These are phyloP conservation scores for Phalaenopsis aphrodite DNA, from an alignment of 106 monocot genomes.

Conservation along the genomic window DNA sequence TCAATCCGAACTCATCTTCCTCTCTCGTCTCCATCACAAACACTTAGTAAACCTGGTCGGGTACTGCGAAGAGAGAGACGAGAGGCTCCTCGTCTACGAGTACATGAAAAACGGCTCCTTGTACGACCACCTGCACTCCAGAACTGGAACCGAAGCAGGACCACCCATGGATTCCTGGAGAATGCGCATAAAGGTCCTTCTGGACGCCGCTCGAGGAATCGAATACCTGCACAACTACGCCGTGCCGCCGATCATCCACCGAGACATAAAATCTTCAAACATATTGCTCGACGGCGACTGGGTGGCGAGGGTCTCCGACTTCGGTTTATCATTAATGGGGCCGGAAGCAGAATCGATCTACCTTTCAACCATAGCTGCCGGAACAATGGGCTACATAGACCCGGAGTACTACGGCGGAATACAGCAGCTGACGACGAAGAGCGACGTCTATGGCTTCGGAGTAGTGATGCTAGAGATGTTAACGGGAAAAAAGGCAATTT, in stretches of 20 bases:
- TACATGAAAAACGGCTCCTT: constrained; percentile 64
- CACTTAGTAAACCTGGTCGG: constrained; percentile 47
- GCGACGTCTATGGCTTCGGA: constrained; percentile 61
- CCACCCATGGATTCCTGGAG: constrained; percentile 30
- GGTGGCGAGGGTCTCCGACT: constrained; percentile 52
- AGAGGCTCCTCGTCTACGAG: constrained; percentile 56
- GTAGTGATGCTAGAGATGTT: constrained; percentile 28
- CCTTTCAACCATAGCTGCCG: constrained; percentile 23
- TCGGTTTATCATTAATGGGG: constrained; percentile 45
- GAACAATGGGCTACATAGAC: constrained; percentile 56
- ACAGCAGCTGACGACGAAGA: constrained; percentile 42
- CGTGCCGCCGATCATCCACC: constrained; percentile 54
- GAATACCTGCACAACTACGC: constrained; percentile 61
- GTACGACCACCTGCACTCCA: constrained; percentile 41
- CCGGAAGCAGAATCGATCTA: constrained; percentile 23
- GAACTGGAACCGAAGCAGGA: not conserved
- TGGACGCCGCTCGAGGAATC: constrained; percentile 46
- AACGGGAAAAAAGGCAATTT: constrained; percentile 56
- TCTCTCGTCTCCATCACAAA: constrained; percentile 54
- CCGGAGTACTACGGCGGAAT: constrained; percentile 64
- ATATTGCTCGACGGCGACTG: constrained; percentile 49
- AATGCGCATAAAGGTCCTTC: constrained; percentile 40
- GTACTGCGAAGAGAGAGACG: constrained; percentile 41
- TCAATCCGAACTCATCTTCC: constrained; percentile 42
- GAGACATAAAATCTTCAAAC: constrained; percentile 71